These are phyloP conservation scores for Suhomyces sp. DNA, from an alignment of 805 yeast species.

Conservation along the genomic window DNA sequence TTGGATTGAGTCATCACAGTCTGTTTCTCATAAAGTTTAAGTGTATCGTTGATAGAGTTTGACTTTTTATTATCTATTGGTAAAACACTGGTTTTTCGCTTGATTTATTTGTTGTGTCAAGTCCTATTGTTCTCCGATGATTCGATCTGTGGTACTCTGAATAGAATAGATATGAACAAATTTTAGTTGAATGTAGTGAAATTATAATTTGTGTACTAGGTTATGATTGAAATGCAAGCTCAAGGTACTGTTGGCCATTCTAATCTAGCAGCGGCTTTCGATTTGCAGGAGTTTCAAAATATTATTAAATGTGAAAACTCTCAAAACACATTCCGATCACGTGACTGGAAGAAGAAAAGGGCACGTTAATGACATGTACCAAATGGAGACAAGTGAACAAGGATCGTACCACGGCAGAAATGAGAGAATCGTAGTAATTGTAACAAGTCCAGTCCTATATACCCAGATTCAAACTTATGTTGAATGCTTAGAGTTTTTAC, in stretches of 20 bases:
- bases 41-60: not conserved
- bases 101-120: not conserved
- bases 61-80: not conserved
- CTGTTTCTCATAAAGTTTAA: not conserved
- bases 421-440: not conserved
- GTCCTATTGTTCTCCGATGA: not conserved
- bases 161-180: not conserved
- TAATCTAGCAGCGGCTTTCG: not conserved
- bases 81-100: not conserved
- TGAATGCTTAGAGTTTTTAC: not conserved
- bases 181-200: not conserved
- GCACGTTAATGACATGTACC: not conserved
- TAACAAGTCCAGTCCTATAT: not conserved
- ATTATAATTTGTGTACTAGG: not conserved
- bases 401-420: not conserved
- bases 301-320: not conserved
- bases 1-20: constrained; percentile 4
- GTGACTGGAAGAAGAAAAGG: not conserved
- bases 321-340: not conserved
- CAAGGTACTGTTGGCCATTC: not conserved
- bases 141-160: not conserved
- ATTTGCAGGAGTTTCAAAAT: not conserved
- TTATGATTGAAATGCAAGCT: not conserved
- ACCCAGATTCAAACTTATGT: too few species aligned
- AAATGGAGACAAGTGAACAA: not conserved